Evolutionary conservation across 805 yeast genomes (phyloP).

Genomic region (Pichia thaimueangensis): DNA sequence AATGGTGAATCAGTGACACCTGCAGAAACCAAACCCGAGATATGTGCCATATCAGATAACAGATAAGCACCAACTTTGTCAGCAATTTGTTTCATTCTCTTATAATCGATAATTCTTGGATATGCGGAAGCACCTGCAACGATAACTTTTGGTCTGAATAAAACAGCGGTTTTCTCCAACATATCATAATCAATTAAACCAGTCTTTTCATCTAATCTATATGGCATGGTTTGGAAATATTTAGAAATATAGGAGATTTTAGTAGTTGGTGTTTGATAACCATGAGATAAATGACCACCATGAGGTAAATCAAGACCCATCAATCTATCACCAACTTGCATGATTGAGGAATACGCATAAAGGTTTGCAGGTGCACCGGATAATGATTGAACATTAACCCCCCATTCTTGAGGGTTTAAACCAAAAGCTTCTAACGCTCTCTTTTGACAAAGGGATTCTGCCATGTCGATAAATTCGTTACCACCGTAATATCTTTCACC

Average conservation of each 20-base stretch:
- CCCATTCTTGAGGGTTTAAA: slow-evolving; percentile 80
- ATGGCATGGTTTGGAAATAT: slow-evolving; percentile 97
- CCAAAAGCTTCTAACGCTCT: slow-evolving; percentile 84
- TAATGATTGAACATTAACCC: slow-evolving; percentile 92
- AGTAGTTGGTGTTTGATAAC: slow-evolving; percentile 85
- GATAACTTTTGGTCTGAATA: slow-evolving; percentile 90
- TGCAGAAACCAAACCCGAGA: slow-evolving; percentile 92
- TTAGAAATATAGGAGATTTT: slow-evolving; percentile 90
- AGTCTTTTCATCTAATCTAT: slow-evolving; percentile 77
- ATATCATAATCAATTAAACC: slow-evolving; percentile 91
- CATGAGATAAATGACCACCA: slow-evolving; percentile 97
- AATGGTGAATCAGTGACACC: slow-evolving; percentile 92
- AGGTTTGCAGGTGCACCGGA: slow-evolving; percentile 97
- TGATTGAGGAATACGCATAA: slow-evolving; percentile 82
- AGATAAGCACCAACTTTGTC: slow-evolving; percentile 91
- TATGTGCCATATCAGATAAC: slow-evolving; percentile 95
- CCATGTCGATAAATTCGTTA: slow-evolving; percentile 87
- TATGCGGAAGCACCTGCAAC: slow-evolving; percentile 98
- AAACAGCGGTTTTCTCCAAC: slow-evolving; percentile 70
- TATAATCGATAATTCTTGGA: slow-evolving; percentile 84
- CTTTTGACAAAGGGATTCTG: slow-evolving; percentile 83
- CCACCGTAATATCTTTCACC: slow-evolving; percentile 98
- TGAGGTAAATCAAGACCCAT: slow-evolving; percentile 98
- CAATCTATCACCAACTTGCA: slow-evolving; percentile 85
- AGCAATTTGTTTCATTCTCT: slow-evolving; percentile 84